Percentiles rank a stretch among this genome's conserved stretches.
These are phyloP conservation scores for Holtermanniella nyarrowii DNA, from an alignment of 768 basidiomycete species.

Conservation along the genomic window DNA sequence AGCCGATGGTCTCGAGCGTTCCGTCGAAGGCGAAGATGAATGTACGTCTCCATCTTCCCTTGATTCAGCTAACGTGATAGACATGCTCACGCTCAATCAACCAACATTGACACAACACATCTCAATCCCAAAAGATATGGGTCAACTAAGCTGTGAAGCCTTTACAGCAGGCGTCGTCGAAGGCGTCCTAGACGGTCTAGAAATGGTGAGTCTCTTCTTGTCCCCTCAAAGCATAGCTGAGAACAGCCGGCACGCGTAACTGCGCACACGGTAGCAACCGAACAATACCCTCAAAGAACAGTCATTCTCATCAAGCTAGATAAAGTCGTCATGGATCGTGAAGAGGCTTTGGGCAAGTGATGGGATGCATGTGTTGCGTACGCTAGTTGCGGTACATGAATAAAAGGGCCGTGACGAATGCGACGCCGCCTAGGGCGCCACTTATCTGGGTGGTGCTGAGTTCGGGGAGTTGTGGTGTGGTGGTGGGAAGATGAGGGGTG, in stretches of 20 bases:
- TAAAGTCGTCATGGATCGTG: conserved; percentile 81
- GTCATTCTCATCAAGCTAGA: conserved; percentile 98
- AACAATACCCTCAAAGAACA: conserved; percentile 68
- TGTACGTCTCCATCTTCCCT: conserved; percentile 47
- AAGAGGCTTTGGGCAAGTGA: conserved; percentile 73
- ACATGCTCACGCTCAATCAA: conserved; percentile 98
- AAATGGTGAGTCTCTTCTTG: conserved; percentile 58
- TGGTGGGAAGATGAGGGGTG: too few species aligned
- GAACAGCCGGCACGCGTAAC: conserved; percentile 87
- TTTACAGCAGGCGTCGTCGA: conserved; percentile 96
- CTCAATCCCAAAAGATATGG: conserved; percentile 88
- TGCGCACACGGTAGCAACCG: conserved; percentile 79
- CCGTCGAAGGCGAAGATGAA: conserved; percentile 92
- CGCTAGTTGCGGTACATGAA: too few species aligned
- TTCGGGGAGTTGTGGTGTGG: too few species aligned
- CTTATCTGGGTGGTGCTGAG: too few species aligned
- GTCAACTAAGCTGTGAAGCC: conserved; percentile 88
- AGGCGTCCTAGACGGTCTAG: conserved; percentile 85
- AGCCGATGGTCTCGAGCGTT: conserved; percentile 91
- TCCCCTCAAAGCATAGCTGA: conserved; percentile 1
- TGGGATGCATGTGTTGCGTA: too few species aligned
- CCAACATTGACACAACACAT: conserved; percentile 84
- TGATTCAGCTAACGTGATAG: conserved; percentile 42
- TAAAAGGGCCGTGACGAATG: too few species aligned
- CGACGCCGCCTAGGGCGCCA: too few species aligned